A percentile compares a stretch with the other conserved stretches of the same genome.
phyloP scores from a whole-genome alignment of 306 rosid genomes.

The Prunus davidiana region DNA sequence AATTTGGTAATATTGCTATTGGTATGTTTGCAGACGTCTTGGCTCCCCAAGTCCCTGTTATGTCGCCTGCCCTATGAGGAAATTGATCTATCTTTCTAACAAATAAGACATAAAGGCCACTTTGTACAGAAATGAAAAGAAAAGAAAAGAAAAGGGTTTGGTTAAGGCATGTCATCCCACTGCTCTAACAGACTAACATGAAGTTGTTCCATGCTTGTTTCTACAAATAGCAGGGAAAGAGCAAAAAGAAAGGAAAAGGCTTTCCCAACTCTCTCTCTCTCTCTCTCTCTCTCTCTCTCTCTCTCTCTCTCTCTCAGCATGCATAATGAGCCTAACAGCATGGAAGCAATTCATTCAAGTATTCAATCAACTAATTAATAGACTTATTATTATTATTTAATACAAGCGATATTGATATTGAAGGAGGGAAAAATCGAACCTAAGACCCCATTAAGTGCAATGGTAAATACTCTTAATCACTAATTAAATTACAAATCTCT shows the following conservation, averaged over 20 bases:
- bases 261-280: too few species aligned
- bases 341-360: background rate
- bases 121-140: background rate
- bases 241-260: background rate
- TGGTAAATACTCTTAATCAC: too few species aligned
- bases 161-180: background rate
- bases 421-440: too few species aligned
- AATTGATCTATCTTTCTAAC: constrained; percentile 1
- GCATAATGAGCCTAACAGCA: too few species aligned
- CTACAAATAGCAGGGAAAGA: background rate
- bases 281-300: too few species aligned
- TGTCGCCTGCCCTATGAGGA: background rate
- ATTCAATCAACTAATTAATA: background rate
- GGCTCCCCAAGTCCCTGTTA: background rate
- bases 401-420: too few species aligned
- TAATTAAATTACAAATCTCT: too few species aligned
- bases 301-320: too few species aligned
- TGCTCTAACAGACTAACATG: background rate
- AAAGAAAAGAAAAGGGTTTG: background rate
- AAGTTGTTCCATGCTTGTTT: background rate
- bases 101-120: background rate
- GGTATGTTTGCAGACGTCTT: background rate
- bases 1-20: background rate
- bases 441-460: too few species aligned
- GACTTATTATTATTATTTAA: too few species aligned